Conservation (phyloP, 1,284 basidiomycete species). For the Sutorius eximius region DNA sequence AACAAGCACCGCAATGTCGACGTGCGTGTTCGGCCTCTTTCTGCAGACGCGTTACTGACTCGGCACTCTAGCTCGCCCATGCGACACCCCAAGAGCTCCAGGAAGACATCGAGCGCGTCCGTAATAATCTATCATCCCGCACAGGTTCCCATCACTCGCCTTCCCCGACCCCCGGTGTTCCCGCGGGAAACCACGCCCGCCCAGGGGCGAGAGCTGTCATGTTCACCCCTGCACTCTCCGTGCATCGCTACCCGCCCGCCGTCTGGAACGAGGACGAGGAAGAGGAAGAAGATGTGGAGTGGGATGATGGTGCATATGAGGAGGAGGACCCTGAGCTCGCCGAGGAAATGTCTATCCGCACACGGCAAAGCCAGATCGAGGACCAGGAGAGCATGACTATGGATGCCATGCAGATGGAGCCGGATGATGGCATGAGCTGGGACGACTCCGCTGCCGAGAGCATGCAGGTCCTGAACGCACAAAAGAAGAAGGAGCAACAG, state of each 20-base stretch:
- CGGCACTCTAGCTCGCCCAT: constrained; percentile 57
- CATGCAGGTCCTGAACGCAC: constrained; percentile 40
- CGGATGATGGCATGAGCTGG: constrained; percentile 76
- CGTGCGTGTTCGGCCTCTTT: constrained; percentile 48
- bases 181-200: constrained; percentile 22
- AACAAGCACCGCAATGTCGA: constrained; percentile 99
- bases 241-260: constrained; percentile 74
- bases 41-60: neutral
- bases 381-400: constrained; percentile 27
- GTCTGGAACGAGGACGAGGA: constrained; percentile 83
- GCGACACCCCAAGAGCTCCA: constrained; percentile 70
- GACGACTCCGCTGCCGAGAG: constrained; percentile 60
- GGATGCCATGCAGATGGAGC: constrained; percentile 47
- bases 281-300: constrained; percentile 71
- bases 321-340: constrained; percentile 65
- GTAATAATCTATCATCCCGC: constrained; percentile 51
- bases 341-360: constrained; percentile 43
- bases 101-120: constrained; percentile 53
- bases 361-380: constrained; percentile 39
- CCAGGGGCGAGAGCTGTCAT: constrained; percentile 45
- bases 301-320: constrained; percentile 72
- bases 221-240: constrained; percentile 58
- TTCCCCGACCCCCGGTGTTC: constrained; percentile 44
- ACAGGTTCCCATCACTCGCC: constrained; percentile 46
- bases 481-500: constrained; percentile 27